Percentiles rank a stretch among this genome's conserved stretches.
Conservation (phyloP, 139 green algal species). For the Micractinium sp. region DNA sequence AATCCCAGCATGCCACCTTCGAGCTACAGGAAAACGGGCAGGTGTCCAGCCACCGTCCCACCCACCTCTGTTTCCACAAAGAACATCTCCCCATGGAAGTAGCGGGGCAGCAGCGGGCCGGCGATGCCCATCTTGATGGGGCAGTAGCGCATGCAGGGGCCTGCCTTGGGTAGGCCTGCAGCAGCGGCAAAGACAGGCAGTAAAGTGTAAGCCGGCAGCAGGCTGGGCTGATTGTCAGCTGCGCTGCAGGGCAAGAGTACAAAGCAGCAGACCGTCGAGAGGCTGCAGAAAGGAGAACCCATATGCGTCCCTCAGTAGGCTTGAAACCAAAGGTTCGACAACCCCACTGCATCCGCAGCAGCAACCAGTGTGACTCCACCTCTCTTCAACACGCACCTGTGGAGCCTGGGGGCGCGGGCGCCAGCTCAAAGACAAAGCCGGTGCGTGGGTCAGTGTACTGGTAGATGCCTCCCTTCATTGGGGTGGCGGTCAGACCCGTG, state of each 20-base stretch:
- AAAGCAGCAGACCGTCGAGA: no score
- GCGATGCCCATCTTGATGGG: neutral
- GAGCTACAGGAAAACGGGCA: neutral
- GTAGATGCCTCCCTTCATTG: constrained; percentile 35
- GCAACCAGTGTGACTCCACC: neutral
- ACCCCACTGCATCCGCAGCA: neutral
- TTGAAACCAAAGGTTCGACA: neutral
- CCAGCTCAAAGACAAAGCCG: constrained; percentile 48
- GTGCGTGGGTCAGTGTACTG: constrained; percentile 31
- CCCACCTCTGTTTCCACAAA: constrained; percentile 18
- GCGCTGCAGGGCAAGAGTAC: no score
- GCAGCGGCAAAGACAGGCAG: neutral
- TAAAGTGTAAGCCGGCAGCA: neutral
- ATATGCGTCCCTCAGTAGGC: no score
- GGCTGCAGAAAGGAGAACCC: neutral
- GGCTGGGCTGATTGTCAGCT: no score
- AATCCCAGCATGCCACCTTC: neutral
- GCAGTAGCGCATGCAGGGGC: constrained; percentile 8
- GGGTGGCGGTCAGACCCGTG: constrained; percentile 40
- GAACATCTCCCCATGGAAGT: neutral
- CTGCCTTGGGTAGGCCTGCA: neutral
- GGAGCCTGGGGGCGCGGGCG: constrained; percentile 18
- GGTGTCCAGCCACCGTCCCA: neutral
- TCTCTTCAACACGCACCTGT: neutral
- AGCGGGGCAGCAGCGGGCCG: neutral